Evolutionary conservation across 2,329 filamentous ascomycete genomes (phyloP), one percentile per base, ranked within the genome.

Genomic region (Kalmusia sp.): DNA sequence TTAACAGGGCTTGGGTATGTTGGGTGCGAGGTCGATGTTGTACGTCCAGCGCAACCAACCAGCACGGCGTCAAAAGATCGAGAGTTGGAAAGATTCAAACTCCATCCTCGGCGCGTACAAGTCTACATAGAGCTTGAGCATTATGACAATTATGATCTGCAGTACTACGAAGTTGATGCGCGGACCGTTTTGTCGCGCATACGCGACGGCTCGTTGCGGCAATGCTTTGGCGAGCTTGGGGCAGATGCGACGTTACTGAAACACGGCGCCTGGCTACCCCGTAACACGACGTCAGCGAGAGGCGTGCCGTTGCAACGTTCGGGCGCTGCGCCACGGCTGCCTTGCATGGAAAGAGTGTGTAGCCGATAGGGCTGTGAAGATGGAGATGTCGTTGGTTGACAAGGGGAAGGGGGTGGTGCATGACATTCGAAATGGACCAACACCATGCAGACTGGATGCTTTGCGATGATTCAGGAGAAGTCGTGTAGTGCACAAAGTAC

Each of bases 171-270:
- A 9, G 14, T 22, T 46, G 43, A 46, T 14, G 43, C 43, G 33
- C 22, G 14, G 11, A 37, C 14, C 6, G 43, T 46, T 46, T 46
- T 37, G 43, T 3, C 30, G 28, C 41, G 15, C n/a, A n/a, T n/a
- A 24, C 24, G 22, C 14, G 12, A 19, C 28, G 22, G 8, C 12
- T 19, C 8, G 17, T 15, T 31, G 25, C 14, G n/a, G 17, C 21
- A 27, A 21, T 28, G 44, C 15, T 14, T 30, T 27, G 22, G 27
- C 38, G 22, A 30, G 44, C 33, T 47, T 47, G 22, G 44, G 33
- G 12, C 28, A 5, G 44, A 7, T 47, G 44, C 25, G 33, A 47
- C 44, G 44, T 15, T 28, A 22, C 44, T 47, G 44, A 47, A 47
- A 47, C 44, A 37, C 15, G 14, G 19, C 11, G 24, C 14, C 11